Evolutionary conservation across 2,329 filamentous ascomycete genomes (phyloP), one percentile per base, ranked within the genome.

Genomic region (Penicillium sp.): DNA sequence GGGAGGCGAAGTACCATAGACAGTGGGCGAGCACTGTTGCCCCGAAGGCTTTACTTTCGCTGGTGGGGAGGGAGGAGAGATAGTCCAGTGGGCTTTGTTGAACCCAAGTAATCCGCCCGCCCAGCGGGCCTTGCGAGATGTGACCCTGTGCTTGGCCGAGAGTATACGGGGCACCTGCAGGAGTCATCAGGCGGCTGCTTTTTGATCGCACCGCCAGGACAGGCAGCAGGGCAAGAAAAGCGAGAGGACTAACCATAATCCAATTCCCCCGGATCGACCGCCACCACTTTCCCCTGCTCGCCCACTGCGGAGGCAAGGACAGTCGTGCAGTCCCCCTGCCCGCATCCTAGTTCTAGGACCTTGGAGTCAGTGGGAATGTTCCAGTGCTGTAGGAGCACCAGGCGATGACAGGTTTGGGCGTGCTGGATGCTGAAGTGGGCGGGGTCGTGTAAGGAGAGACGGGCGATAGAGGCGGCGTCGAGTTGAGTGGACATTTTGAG

Each of bases 271-370:
- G 77, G 78, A 62, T 82, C 79, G 23, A 80, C 60, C 4, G 76
- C 78, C 42, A 73, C 72, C 11, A 81, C 65, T 38, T 63, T 64
- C 0, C 77, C 76, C 0, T 61, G 24, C 10, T 69, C 57, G 2
- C 74, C 73, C 1, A 77, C 70, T 16, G 63, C 70, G 54, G 70
- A 59, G 37, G 79, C 79, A 14, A 82, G 71, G 2, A 74, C 75
- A 9, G 73, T 68, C 1, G 80, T 81, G 54, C 73, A 76, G 49
- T 78, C 77, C 2, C 79, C 80, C 54, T 82, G 80, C 1, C 79
- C 80, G 61, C 79, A 82, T 40, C 79, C 79, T 29, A 83, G 61
- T 58, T 82, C 80, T 1, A 83, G 69, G 6, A 81, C 60, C 3
- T 67, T 70, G 23, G 68, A 66, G 49, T 7, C 42, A n/a, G 24